These are phyloP conservation scores for Pythium oligandrum DNA, from an alignment of 352 stramenopile species.

Conservation along the genomic window DNA sequence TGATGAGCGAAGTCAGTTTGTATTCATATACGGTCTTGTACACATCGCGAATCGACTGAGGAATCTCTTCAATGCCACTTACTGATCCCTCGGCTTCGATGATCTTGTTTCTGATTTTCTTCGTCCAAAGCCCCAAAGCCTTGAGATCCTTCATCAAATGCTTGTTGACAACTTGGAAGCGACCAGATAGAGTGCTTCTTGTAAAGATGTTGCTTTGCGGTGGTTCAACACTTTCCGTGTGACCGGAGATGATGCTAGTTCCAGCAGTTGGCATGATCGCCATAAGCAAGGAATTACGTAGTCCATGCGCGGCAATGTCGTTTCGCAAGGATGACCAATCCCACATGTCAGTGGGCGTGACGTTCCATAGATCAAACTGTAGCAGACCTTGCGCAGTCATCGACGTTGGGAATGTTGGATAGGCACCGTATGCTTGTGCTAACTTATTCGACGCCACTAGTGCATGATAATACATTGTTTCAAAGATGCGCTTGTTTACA, in stretches of 20 bases:
- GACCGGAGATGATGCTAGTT: constrained; percentile 94
- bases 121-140: constrained; percentile 86
- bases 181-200: constrained; percentile 89
- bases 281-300: constrained; percentile 94
- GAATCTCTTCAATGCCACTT: constrained; percentile 59
- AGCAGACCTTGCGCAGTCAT: constrained; percentile 86
- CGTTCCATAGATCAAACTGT: constrained; percentile 93
- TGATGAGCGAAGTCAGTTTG: constrained; percentile 88
- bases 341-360: constrained; percentile 79
- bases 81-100: constrained; percentile 90
- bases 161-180: constrained; percentile 96
- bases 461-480: constrained; percentile 95
- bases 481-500: constrained; percentile 94
- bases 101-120: constrained; percentile 90
- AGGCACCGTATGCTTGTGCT: constrained; percentile 81
- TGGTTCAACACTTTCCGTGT: constrained; percentile 93
- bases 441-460: constrained; percentile 87
- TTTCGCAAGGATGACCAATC: constrained; percentile 86
- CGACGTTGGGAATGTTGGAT: constrained; percentile 89
- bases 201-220: constrained; percentile 96
- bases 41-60: constrained; percentile 62
- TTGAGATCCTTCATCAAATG: constrained; percentile 92
- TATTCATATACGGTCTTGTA: constrained; percentile 98
- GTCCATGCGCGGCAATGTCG: constrained; percentile 81
- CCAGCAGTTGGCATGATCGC: constrained; percentile 96